Evolutionary conservation across 129 eudicot genomes (phyloP).

Genomic region (Tagetes erecta): DNA sequence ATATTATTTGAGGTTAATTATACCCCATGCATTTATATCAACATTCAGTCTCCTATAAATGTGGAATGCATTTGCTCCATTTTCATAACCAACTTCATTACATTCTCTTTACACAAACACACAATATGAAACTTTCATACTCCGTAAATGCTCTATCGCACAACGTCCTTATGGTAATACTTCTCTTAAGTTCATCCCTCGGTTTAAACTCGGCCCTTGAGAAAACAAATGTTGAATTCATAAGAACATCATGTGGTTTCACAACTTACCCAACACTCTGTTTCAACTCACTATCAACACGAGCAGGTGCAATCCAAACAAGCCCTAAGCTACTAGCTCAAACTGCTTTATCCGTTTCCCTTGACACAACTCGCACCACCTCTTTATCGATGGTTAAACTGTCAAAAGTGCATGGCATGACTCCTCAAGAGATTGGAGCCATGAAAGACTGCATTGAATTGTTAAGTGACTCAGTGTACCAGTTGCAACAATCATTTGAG

Average conservation of each 20-base stretch:
- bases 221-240: constrained; percentile 28
- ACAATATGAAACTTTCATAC: constrained; percentile 17
- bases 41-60: constrained; percentile 19
- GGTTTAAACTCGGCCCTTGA: constrained; percentile 20
- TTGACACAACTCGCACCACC: constrained; percentile 38
- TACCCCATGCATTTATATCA: neutral
- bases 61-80: constrained; percentile 12
- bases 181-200: constrained; percentile 21
- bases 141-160: neutral
- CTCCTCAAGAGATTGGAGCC: constrained; percentile 37
- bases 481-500: constrained; percentile 33
- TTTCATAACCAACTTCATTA: constrained; percentile 14
- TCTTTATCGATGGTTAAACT: constrained; percentile 36
- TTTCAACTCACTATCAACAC: constrained; percentile 42
- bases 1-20: neutral
- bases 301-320: constrained; percentile 37
- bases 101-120: neutral
- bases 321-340: constrained; percentile 43
- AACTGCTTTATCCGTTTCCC: constrained; percentile 40
- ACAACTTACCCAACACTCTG: constrained; percentile 52
- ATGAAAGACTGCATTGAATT: constrained; percentile 49
- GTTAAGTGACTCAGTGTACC: constrained; percentile 42
- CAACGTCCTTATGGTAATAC: constrained; percentile 14
- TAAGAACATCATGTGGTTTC: constrained; percentile 43
- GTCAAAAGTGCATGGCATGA: constrained; percentile 38